These are phyloP conservation scores for Gamarada debralockiae DNA, from an alignment of 495 filamentous ascomycete species.

Conservation along the genomic window DNA sequence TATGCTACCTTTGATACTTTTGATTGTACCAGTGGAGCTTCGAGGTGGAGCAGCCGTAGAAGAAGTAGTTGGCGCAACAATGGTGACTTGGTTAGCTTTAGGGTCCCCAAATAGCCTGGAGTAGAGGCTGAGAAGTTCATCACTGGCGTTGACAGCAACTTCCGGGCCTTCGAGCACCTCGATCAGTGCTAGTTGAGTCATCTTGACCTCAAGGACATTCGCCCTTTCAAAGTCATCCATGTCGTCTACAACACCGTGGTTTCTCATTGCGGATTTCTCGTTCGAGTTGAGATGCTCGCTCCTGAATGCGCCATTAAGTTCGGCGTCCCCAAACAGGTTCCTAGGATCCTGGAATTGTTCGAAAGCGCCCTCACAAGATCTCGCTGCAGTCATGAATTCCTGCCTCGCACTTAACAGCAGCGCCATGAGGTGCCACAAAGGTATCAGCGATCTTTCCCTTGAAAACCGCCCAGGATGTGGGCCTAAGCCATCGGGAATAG, in stretches of 20 bases:
- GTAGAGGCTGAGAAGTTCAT: slow-evolving; percentile 80
- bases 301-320: slow-evolving; percentile 32
- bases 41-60: slow-evolving; percentile 49
- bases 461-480: slow-evolving; percentile 33
- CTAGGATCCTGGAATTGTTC: slow-evolving; percentile 70
- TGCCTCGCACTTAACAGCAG: slow-evolving; percentile 81
- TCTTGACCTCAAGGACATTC: slow-evolving; percentile 81
- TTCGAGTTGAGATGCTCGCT: slow-evolving; percentile 48
- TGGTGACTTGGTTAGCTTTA: slow-evolving; percentile 12
- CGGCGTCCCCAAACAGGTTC: slow-evolving; percentile 48
- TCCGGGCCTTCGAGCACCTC: slow-evolving; percentile 80
- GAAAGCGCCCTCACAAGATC: slow-evolving; percentile 83
- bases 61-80: slow-evolving; percentile 16
- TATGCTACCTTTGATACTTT: slow-evolving; percentile 69
- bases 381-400: slow-evolving; percentile 74
- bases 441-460: slow-evolving; percentile 54
- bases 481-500: slow-evolving; percentile 29
- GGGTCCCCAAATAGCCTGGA: slow-evolving; percentile 66
- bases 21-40: slow-evolving; percentile 67
- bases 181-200: slow-evolving; percentile 83
- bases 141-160: slow-evolving; percentile 76
- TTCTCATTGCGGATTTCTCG: slow-evolving; percentile 29
- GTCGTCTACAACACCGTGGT: slow-evolving; percentile 58
- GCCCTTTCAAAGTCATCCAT: slow-evolving; percentile 78
- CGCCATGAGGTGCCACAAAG: slow-evolving; percentile 82